Base-by-base conservation (phyloP, 2,329 filamentous ascomycete species). In the Mariannaea sp. region DNA sequence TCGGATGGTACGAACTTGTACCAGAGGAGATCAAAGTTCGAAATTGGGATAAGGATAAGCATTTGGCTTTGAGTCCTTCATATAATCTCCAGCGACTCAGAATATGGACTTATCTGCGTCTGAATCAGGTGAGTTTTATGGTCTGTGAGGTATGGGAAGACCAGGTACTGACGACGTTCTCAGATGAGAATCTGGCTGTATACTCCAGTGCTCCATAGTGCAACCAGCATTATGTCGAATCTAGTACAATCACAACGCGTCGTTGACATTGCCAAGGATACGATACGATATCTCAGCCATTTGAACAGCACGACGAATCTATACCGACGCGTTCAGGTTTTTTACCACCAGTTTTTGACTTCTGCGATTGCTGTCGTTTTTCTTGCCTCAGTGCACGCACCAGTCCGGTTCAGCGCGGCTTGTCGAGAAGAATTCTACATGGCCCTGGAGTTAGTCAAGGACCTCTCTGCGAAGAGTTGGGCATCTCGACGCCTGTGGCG, bases 161-260 rank as follows among this genome's bases (percentile, higher is more conserved):
- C 20, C 10, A 13, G n/a, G n/a, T n/a, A n/a, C n/a, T 8, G 27
- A 58, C 61, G 10, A 67, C 36, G 47, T 16, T 10, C 20, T 3
- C 48, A 76, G 75, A 90, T 96, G 74, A 88, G 92, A 5, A 94
- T 92, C 53, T 85, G 91, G 69, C 89, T 97, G 22, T 92, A 95
- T 70, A 89, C 91, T 0, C 92, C 92, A 0, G 86, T 96, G 3
- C 76, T 97, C 7, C 90, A 96, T 70, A 93, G 88, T 14, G 85
- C 90, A 3, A 88, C 85, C 10, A 92, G 87, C 64, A 97, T 97
- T 64, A 84, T 88, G 73, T 83, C 87, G 52, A 88, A 96, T 67
- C 80, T 86, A 44, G 73, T 77, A 4, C 86, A 90, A 57, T 92
- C 92, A 3, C 85, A 90, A 64, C 88, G 82, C 0, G 88, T 84